Base-by-base conservation (phyloP, 441 rosid species). In the Dalechampia spathulata region DNA sequence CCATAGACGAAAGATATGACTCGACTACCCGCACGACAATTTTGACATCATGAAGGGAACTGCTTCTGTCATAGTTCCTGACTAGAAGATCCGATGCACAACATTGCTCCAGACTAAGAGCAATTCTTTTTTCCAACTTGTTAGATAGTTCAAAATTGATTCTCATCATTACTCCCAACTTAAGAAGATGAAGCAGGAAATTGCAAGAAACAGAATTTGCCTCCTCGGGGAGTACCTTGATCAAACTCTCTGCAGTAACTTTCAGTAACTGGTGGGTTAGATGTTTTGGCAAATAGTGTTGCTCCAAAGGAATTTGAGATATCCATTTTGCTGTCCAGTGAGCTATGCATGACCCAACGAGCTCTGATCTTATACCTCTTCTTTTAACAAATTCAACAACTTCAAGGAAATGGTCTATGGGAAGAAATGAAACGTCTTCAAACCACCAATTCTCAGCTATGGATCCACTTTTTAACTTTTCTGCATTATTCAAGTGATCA, bases 111-210 rank as follows among this genome's bases (percentile, higher is more conserved):
- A 84, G 50, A 77, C 67, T 55, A 26, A 22, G 50, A 51, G 68
- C 81, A 45, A 64, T 58, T 58, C 81, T 69, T 55, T 17, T 63
- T 46, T 74, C 79, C 0, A 78, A 67, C 50, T 52, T 62, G 16
- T 45, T 57, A 16, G 44, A 36, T 2, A 74, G 51, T 22, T 69
- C 67, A 19, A 58, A 32, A 30, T 66, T 57, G 2, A 72, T 65
- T 55, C 71, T 68, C 69, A 57, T 57, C 61, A 59, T 37, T 36
- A 61, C 39, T 19, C 81, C 78, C 22, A 74, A 25, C 59, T 65
- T 78, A 46, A 81, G 79, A 46, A 84, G 79, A 55, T 56, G 75
- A 70, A 84, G 85, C 37, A 81, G 62, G 42, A 81, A 74, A 61
- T 72, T 81, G 78, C 79, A 74, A 25, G 87, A 55, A 66, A 78